Evolutionary conservation across 805 yeast species (phyloP), one percentile per base, ranked within the genome.

Genomic region (Nakazawaea ishiwadae): DNA sequence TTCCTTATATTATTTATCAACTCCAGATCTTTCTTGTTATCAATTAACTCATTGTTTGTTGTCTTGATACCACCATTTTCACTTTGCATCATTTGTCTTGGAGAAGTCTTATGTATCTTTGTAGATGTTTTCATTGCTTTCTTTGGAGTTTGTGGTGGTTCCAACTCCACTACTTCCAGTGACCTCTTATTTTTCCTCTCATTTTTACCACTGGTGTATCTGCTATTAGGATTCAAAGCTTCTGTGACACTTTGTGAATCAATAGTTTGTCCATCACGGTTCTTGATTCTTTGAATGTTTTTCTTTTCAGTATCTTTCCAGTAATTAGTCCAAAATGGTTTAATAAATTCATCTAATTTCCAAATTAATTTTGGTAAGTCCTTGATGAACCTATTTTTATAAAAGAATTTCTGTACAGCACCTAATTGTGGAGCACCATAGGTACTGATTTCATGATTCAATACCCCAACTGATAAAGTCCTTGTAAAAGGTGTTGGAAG

Each of bases 351-450:
- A 0, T 47, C 49, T 9, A 78, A 45, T 38, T 62, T 68, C 5
- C 48, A 53, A 1, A 48, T 46, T 19, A 74, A 51, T 9, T 37
- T 51, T 1, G 49, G 63, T 0, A 44, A 44, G 18, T 66, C 57
- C 5, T 52, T 52, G 41, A 66, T 46, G 45, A 77, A 69, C 38
- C 86, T 51, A 50, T 77, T 69, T 49, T 73, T 75, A 53, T 69
- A 77, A 51, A 63, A 75, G 43, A 73, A 73, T 31, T 65, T 75
- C 49, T 77, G 85, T 9, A 73, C 55, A 1, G 74, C 55, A 29
- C 64, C 60, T 12, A 79, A 42, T 46, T 79, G 84, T 0, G 84
- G 81, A 6, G 77, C 81, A 1, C 85, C 84, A 59, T 71, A 77
- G 0, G 77, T 68, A 0, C 73, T 62, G 1, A 65, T 44, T 29